phyloP scores from a whole-genome alignment of 2,329 filamentous ascomycete species.

The Pezicula neosporulosa region DNA sequence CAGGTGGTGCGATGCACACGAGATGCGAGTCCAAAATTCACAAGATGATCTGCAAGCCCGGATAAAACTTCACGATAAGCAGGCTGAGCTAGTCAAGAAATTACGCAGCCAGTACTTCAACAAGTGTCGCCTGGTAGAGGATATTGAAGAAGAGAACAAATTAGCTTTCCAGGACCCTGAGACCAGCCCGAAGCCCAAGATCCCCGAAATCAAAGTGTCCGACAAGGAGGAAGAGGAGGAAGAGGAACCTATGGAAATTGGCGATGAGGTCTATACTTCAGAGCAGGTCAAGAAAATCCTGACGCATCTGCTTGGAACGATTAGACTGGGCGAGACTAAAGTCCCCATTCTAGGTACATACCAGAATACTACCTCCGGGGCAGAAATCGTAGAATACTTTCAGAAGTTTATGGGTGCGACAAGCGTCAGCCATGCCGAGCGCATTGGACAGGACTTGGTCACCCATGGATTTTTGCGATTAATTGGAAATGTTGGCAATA shows the following conservation, averaged over 20 bases:
- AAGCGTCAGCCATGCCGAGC: slow-evolving; percentile 86
- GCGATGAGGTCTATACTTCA: slow-evolving; percentile 79
- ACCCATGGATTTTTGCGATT: slow-evolving; percentile 81
- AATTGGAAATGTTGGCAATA: slow-evolving; percentile 90
- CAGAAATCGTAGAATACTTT: slow-evolving; percentile 94
- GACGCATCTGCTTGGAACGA: slow-evolving; percentile 77
- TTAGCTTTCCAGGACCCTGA: slow-evolving; percentile 90
- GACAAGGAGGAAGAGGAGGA: slow-evolving; percentile 67
- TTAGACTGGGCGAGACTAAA: slow-evolving; percentile 87
- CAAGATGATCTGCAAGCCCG: slow-evolving; percentile 90
- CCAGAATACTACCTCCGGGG: slow-evolving; percentile 84
- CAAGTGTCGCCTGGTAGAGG: slow-evolving; percentile 94
- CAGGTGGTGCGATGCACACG: slow-evolving; percentile 94
- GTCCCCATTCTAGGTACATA: slow-evolving; percentile 95
- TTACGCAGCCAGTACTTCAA: slow-evolving; percentile 97
- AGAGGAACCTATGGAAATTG: slow-evolving; percentile 84
- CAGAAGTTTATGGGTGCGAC: slow-evolving; percentile 82
- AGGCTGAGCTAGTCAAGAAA: slow-evolving; percentile 87
- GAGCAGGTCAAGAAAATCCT: slow-evolving; percentile 92
- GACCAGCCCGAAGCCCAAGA: slow-evolving; percentile 60
- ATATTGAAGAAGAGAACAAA: slow-evolving; percentile 98
- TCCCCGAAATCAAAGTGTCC: slow-evolving; percentile 86
- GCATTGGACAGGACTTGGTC: slow-evolving; percentile 91
- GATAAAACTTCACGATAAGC: slow-evolving; percentile 90
- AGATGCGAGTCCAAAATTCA: slow-evolving; percentile 83